A percentile compares a stretch with the other conserved stretches of the same genome.
These are phyloP conservation scores for Tardiomyces depauwii DNA, from an alignment of 1,139 yeast species.

Conservation along the genomic window DNA sequence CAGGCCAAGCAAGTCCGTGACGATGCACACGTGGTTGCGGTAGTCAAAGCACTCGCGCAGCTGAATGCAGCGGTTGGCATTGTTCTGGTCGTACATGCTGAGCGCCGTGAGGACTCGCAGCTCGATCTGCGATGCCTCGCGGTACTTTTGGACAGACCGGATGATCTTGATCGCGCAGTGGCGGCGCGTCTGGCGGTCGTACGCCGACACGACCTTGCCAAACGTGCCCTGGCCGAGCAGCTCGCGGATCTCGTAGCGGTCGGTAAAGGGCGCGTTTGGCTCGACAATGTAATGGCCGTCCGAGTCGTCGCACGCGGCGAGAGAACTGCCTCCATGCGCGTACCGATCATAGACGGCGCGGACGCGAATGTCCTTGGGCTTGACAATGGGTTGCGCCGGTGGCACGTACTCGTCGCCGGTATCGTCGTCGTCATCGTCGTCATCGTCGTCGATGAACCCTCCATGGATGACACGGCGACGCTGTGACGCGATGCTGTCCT, in stretches of 20 bases:
- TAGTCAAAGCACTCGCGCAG: slow-evolving; percentile 85
- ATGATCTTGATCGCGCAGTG: slow-evolving; percentile 89
- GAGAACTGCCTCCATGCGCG: slow-evolving; percentile 1
- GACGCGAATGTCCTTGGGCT: slow-evolving; percentile 22
- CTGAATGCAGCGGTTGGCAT: slow-evolving; percentile 49
- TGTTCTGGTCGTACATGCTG: slow-evolving; percentile 55
- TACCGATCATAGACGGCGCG: slow-evolving; percentile 17
- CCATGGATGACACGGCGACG: slow-evolving; percentile 1
- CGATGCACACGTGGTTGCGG: slow-evolving; percentile 88
- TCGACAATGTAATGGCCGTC: slow-evolving; percentile 30
- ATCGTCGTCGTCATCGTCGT: not conserved
- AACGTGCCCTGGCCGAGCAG: slow-evolving; percentile 92
- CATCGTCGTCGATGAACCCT: not conserved
- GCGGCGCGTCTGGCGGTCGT: slow-evolving; percentile 38
- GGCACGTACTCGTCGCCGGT: slow-evolving; percentile 6
- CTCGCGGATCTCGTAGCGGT: slow-evolving; percentile 32
- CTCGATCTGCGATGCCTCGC: slow-evolving; percentile 35
- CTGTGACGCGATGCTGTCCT: slow-evolving; percentile 1
- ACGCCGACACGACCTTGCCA: slow-evolving; percentile 71
- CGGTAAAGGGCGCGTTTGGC: slow-evolving; percentile 24
- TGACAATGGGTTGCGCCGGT: slow-evolving; percentile 16
- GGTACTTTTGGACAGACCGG: slow-evolving; percentile 34
- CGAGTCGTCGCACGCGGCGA: slow-evolving; percentile 21
- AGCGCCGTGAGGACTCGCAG: slow-evolving; percentile 71
- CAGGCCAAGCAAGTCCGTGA: slow-evolving; percentile 76